A percentile compares a stretch with the other conserved stretches of the same genome.
phyloP scores from a whole-genome alignment of 1,284 basidiomycete genomes.

The Termitomyces sp. region DNA sequence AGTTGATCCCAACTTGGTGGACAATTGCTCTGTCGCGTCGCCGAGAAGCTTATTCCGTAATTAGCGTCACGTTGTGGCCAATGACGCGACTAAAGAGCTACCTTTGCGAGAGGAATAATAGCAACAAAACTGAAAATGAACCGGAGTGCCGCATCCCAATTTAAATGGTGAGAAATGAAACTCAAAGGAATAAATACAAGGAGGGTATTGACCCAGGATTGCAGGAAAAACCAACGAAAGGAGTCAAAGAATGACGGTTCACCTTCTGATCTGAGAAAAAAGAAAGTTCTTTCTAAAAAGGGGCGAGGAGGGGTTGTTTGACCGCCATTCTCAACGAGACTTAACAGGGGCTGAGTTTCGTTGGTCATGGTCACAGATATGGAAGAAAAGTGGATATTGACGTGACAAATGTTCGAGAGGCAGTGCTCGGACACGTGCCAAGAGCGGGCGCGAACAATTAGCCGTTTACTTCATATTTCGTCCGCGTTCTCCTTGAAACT shows the following conservation, averaged over 20 bases:
- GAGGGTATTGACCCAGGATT: constrained; percentile 73
- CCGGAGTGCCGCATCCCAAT: constrained; percentile 81
- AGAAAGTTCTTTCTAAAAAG: constrained; percentile 25
- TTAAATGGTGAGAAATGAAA: constrained; percentile 51
- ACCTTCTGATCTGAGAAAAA: constrained; percentile 49
- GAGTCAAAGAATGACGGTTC: constrained; percentile 62
- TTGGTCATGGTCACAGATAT: constrained; percentile 4
- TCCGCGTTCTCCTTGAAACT: constrained; percentile 48
- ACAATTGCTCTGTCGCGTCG: constrained; percentile 85
- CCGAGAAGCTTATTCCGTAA: constrained; percentile 55
- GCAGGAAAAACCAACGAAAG: constrained; percentile 63
- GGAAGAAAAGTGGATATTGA: neutral
- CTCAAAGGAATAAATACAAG: constrained; percentile 75
- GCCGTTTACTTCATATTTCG: constrained; percentile 22
- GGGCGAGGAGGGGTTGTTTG: constrained; percentile 10
- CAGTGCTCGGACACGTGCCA: neutral
- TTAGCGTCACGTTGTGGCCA: constrained; percentile 1
- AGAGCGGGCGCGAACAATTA: neutral
- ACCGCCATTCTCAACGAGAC: neutral
- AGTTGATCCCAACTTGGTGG: constrained; percentile 74
- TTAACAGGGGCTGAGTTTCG: constrained; percentile 8
- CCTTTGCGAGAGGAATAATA: constrained; percentile 84
- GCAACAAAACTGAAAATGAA: constrained; percentile 83
- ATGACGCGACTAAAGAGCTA: constrained; percentile 5
- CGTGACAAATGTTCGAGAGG: neutral